Conservation (phyloP, 148 eudicot species). For the Diospyros lotus region DNA sequence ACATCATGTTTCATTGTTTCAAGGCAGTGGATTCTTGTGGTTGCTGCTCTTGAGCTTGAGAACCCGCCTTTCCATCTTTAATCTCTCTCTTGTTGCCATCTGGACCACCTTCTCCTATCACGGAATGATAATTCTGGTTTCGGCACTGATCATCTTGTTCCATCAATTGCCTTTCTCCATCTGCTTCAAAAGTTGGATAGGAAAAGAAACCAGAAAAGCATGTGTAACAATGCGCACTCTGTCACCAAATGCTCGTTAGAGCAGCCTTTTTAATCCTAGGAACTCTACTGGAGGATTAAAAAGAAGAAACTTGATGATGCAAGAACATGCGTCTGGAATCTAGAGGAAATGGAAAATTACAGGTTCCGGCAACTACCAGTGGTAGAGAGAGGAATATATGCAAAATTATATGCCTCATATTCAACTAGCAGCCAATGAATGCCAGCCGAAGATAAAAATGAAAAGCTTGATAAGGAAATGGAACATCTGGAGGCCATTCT, state of each 20-base stretch:
- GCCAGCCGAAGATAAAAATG: neutral
- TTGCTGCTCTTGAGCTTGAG: conserved; percentile 30
- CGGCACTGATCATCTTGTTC: conserved; percentile 33
- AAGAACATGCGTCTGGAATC: neutral
- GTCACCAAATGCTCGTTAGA: neutral
- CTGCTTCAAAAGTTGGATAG: conserved; percentile 27
- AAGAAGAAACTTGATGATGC: neutral
- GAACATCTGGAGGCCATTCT: conserved; percentile 8
- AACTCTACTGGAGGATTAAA: neutral
- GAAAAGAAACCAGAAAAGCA: neutral
- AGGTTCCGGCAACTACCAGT: neutral
- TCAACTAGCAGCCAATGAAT: neutral
- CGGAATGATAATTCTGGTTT: conserved; percentile 28
- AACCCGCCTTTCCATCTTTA: conserved; percentile 22
- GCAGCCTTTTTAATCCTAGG: neutral
- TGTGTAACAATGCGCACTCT: neutral
- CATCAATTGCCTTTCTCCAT: conserved; percentile 36
- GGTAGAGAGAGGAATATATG: neutral
- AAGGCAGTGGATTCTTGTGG: neutral
- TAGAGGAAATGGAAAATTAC: neutral
- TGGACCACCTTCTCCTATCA: conserved; percentile 35
- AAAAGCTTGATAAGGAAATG: neutral
- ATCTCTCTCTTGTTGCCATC: conserved; percentile 24
- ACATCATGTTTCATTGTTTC: no score
- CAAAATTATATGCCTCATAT: no score